These are phyloP conservation scores for Populus davidiana DNA, from an alignment of 345 rosid species.

Conservation along the genomic window DNA sequence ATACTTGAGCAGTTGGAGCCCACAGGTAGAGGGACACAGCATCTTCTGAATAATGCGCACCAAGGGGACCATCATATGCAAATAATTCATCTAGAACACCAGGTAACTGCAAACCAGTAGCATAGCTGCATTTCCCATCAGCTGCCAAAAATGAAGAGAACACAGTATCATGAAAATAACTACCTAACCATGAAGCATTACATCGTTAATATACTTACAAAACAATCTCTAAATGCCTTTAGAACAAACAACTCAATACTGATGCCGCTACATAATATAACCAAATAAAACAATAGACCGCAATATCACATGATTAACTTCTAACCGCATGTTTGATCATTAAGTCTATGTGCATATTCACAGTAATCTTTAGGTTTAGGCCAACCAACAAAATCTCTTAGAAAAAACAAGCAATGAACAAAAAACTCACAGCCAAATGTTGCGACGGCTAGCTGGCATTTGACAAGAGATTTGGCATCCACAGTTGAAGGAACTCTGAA, in stretches of 20 bases:
- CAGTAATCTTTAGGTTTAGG: background rate
- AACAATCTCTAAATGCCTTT: background rate
- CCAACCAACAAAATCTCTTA: background rate
- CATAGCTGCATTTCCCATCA: constrained; percentile 48
- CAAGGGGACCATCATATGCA: constrained; percentile 84
- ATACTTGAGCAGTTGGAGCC: constrained; percentile 95
- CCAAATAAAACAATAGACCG: background rate
- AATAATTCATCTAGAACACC: constrained; percentile 81
- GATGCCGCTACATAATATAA: background rate
- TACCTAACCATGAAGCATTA: background rate
- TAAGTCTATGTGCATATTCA: background rate
- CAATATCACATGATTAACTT: background rate
- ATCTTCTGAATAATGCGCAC: constrained; percentile 59
- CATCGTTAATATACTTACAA: background rate
- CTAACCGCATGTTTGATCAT: background rate
- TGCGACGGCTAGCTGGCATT: constrained; percentile 76
- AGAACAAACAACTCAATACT: background rate
- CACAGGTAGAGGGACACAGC: constrained; percentile 65
- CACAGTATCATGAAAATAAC: background rate
- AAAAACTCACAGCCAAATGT: constrained; percentile 48
- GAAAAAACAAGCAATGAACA: background rate
- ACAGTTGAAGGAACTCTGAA: constrained; percentile 54
- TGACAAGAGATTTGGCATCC: constrained; percentile 56
- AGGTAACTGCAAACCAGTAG: constrained; percentile 82
- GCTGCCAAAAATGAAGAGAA: constrained; percentile 36